These are phyloP conservation scores for Alnus glutinosa DNA, from an alignment of 306 rosid genomes.

Conservation along the genomic window DNA sequence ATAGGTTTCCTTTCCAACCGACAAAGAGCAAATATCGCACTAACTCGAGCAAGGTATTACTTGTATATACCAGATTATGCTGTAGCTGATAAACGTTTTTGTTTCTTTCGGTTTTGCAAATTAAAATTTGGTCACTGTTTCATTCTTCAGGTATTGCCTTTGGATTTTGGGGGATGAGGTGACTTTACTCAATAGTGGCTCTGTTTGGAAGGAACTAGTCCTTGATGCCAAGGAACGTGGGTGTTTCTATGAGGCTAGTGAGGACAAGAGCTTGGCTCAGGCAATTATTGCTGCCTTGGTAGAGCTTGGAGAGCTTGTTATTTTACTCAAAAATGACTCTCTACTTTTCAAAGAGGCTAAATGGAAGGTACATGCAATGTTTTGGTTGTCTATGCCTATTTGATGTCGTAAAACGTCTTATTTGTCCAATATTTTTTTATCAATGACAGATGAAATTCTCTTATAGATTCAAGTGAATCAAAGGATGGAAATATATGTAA, in stretches of 20 bases:
- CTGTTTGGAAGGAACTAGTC: conserved; percentile 45
- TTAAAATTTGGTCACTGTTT: background rate
- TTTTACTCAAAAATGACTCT: conserved; percentile 26
- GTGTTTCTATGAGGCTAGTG: conserved; percentile 46
- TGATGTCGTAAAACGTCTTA: no score
- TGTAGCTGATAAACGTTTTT: no score
- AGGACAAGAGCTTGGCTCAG: conserved; percentile 40
- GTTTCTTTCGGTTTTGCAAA: no score
- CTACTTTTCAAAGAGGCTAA: conserved; percentile 39
- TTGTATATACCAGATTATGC: no score
- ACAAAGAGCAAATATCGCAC: conserved; percentile 57
- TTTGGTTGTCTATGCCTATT: background rate
- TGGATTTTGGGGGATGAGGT: conserved; percentile 57
- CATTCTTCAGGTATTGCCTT: conserved; percentile 39
- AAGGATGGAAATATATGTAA: no score
- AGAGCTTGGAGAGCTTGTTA: conserved; percentile 30
- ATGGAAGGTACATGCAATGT: conserved; percentile 42
- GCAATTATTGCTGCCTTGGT: conserved; percentile 35
- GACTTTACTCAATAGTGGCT: conserved; percentile 34
- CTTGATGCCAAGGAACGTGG: conserved; percentile 39
- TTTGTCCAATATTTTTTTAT: background rate
- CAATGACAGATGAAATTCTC: no score
- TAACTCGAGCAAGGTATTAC: no score
- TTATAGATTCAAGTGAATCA: no score
- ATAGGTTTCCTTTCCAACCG: conserved; percentile 53